These are phyloP conservation scores for Populus deltoides DNA, from an alignment of 345 rosid genomes.

Conservation along the genomic window DNA sequence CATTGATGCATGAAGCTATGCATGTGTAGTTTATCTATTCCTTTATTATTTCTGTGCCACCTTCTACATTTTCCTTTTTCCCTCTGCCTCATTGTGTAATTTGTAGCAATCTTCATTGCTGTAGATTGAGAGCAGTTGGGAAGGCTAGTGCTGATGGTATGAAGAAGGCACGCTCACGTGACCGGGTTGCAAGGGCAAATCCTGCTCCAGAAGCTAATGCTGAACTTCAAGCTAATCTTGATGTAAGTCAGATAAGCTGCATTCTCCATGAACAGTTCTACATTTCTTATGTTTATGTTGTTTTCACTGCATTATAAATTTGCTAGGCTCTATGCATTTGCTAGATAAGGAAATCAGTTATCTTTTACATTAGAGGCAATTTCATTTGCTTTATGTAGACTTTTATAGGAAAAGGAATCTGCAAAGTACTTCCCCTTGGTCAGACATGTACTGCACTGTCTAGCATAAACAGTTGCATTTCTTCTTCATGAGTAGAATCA, in stretches of 20 bases:
- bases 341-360: neutral
- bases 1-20: neutral
- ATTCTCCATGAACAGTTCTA: constrained; percentile 4
- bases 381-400: neutral
- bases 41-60: neutral
- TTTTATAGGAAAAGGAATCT: neutral
- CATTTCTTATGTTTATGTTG: neutral
- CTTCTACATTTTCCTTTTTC: neutral
- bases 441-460: neutral
- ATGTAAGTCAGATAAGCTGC: constrained; percentile 30
- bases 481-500: constrained; percentile 3
- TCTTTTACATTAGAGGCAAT: neutral
- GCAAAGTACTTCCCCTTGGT: neutral
- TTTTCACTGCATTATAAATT: neutral
- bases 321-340: neutral
- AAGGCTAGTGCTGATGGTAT: constrained; percentile 24
- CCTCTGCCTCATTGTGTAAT: neutral
- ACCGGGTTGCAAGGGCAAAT: constrained; percentile 24
- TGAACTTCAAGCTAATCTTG: constrained; percentile 35
- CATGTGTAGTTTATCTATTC: neutral
- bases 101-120: neutral
- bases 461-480: neutral
- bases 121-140: constrained; percentile 29
- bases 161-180: constrained; percentile 25
- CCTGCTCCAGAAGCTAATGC: constrained; percentile 34